phyloP scores from a whole-genome alignment of 805 yeast genomes.

The Wickerhamiella sorbophila region DNA sequence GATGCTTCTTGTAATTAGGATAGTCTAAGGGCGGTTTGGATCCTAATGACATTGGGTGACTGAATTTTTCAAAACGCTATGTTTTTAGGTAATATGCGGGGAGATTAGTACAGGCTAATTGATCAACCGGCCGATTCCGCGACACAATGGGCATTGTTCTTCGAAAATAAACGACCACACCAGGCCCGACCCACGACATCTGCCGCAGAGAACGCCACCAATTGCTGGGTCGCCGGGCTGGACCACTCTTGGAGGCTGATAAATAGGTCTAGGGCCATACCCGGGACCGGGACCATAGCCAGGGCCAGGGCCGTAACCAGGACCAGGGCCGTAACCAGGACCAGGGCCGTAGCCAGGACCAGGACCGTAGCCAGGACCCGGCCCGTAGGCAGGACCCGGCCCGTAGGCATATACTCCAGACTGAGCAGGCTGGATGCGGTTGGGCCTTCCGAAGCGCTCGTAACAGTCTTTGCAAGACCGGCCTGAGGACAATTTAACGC shows the following conservation, averaged over 20 bases:
- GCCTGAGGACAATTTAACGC: slow-evolving; percentile 42
- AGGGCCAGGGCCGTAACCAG: background rate
- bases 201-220: slow-evolving; percentile 63
- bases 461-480: slow-evolving; percentile 55
- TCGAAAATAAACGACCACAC: slow-evolving; percentile 44
- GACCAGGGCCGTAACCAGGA: background rate
- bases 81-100: too few species aligned
- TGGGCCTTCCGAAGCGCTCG: slow-evolving; percentile 31
- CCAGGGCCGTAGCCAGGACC: background rate
- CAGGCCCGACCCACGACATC: slow-evolving; percentile 54
- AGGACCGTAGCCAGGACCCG: background rate
- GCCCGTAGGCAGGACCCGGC: background rate
- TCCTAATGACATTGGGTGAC: slow-evolving; percentile 9
- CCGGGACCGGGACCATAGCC: slow-evolving; percentile 21
- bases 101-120: too few species aligned
- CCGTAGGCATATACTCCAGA: slow-evolving; percentile 2
- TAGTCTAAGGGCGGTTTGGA: slow-evolving; percentile 16
- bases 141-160: slow-evolving; percentile 49
- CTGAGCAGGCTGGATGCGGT: slow-evolving; percentile 13
- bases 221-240: slow-evolving; percentile 63
- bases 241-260: slow-evolving; percentile 28
- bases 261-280: slow-evolving; percentile 21
- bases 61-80: slow-evolving; percentile 1
- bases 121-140: slow-evolving; percentile 37
- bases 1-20: slow-evolving; percentile 19